Percentiles rank a stretch among this genome's conserved stretches.
These are phyloP conservation scores for Blastobotrys elegans DNA, from an alignment of 1,139 yeast genomes.

Conservation along the genomic window DNA sequence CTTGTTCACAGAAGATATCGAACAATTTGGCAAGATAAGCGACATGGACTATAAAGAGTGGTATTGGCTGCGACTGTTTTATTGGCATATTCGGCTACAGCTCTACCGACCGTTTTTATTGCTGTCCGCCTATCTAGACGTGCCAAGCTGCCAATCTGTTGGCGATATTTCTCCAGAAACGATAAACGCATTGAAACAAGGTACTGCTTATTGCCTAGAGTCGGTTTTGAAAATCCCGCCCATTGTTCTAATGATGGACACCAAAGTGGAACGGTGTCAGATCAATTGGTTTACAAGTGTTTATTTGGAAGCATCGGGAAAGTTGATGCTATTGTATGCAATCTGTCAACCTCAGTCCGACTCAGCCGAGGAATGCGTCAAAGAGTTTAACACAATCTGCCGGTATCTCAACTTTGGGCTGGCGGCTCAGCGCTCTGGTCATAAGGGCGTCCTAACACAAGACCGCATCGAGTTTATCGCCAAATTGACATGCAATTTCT, in stretches of 20 bases:
- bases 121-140: constrained; percentile 9
- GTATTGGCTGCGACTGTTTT: constrained; percentile 28
- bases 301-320: constrained; percentile 10
- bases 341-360: constrained; percentile 4
- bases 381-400: background rate
- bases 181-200: constrained; percentile 7
- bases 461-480: background rate
- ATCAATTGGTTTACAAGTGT: constrained; percentile 15
- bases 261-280: constrained; percentile 15
- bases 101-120: constrained; percentile 71
- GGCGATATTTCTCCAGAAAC: constrained; percentile 7
- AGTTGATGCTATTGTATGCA: constrained; percentile 9
- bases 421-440: background rate
- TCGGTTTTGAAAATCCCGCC: constrained; percentile 14
- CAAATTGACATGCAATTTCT: background rate
- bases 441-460: background rate
- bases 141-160: constrained; percentile 4
- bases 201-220: constrained; percentile 11
- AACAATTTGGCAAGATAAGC: constrained; percentile 4
- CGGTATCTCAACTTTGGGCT: constrained; percentile 5
- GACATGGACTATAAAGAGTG: constrained; percentile 13
- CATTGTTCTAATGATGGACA: constrained; percentile 8
- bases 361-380: constrained; percentile 1
- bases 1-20: constrained; percentile 3
- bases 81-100: constrained; percentile 77